phyloP scores from a whole-genome alignment of 768 basidiomycete genomes.

The Coprinellus aureogranulatus region DNA sequence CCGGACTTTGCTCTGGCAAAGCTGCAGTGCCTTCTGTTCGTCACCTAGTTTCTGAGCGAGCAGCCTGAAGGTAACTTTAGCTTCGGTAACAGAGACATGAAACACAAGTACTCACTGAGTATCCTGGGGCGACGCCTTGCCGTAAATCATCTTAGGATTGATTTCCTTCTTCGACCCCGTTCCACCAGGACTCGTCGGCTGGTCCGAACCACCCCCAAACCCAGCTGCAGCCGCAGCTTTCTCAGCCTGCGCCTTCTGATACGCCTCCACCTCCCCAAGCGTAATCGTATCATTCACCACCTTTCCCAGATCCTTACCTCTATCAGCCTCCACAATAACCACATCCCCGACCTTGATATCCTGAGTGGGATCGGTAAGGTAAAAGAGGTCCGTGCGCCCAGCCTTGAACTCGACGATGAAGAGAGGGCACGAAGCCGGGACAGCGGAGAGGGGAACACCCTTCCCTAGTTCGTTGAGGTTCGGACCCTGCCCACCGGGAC shows the following conservation, averaged over 20 bases:
- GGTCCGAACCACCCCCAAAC: constrained; percentile 30
- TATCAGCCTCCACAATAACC: constrained; percentile 95
- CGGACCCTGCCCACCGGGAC: constrained; percentile 15
- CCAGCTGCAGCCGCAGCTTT: constrained; percentile 46
- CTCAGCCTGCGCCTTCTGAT: constrained; percentile 78
- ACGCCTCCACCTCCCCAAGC: constrained; percentile 84
- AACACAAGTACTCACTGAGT: constrained; percentile 50
- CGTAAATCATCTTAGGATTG: constrained; percentile 95
- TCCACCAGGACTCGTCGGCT: constrained; percentile 51
- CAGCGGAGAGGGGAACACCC: constrained; percentile 81
- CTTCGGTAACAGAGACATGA: constrained; percentile 7
- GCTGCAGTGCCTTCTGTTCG: constrained; percentile 85
- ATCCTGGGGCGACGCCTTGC: constrained; percentile 80
- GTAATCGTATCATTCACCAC: constrained; percentile 91
- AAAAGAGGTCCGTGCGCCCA: constrained; percentile 92
- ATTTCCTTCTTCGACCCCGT: constrained; percentile 76
- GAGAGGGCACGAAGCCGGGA: constrained; percentile 83
- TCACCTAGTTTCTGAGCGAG: constrained; percentile 83
- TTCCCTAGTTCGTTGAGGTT: constrained; percentile 69
- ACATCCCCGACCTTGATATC: constrained; percentile 81
- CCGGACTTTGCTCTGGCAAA: constrained; percentile 88
- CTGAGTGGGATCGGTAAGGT: constrained; percentile 64
- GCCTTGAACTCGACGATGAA: constrained; percentile 99
- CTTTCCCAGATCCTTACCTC: constrained; percentile 90
- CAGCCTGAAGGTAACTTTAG: constrained; percentile 42